These are phyloP conservation scores for Populus nigra DNA, from an alignment of 345 rosid species.

Conservation along the genomic window DNA sequence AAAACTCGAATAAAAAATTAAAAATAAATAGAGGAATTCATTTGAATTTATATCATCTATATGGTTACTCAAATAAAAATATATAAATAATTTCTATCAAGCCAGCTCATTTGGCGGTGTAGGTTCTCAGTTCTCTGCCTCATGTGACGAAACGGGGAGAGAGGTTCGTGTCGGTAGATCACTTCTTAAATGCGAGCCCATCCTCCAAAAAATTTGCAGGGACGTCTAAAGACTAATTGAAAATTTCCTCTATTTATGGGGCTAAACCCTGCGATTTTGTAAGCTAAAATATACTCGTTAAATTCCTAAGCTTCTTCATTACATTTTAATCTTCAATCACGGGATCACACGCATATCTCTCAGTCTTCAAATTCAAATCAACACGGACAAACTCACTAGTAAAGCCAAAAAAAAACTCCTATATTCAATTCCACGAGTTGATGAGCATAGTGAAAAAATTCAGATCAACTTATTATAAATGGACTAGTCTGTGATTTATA, in stretches of 20 bases:
- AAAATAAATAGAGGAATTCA: background rate
- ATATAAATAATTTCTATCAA: too few species aligned
- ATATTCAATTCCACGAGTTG: background rate
- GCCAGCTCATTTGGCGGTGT: background rate
- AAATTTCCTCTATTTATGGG: background rate
- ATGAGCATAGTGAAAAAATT: background rate
- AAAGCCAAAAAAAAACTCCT: background rate
- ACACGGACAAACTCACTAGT: background rate
- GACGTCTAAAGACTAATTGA: background rate
- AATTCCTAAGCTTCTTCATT: background rate
- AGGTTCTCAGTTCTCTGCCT: background rate
- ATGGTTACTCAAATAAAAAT: background rate
- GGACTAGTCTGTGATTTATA: background rate
- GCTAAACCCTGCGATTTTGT: background rate
- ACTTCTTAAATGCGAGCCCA: background rate
- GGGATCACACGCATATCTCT: background rate
- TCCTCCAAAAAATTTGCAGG: background rate
- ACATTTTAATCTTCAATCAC: background rate
- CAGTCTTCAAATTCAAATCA: background rate
- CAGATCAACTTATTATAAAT: background rate
- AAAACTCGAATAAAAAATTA: background rate
- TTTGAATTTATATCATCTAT: background rate
- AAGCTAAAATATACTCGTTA: background rate
- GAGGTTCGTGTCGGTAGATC: background rate
- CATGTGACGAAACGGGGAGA: background rate